Percentiles rank a stretch among this genome's conserved stretches.
phyloP scores from a whole-genome alignment of 2,329 filamentous ascomycete genomes.

The Aspergillus hortae region DNA sequence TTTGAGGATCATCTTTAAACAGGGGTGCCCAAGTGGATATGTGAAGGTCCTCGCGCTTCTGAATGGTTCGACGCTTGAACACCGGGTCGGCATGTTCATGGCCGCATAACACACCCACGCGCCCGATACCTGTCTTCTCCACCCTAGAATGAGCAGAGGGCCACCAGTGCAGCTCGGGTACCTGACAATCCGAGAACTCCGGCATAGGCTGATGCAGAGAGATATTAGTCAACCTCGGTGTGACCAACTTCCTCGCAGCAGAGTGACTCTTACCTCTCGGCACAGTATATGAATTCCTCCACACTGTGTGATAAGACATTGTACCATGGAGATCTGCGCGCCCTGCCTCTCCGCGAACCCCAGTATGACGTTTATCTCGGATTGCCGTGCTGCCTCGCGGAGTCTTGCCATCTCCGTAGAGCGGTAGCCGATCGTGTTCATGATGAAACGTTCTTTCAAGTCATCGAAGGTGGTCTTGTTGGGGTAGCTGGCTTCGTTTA shows the following conservation, averaged over 20 bases:
- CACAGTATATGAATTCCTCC: slow-evolving; percentile 41
- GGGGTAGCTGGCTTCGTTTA: slow-evolving; percentile 24
- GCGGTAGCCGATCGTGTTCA: slow-evolving; percentile 27
- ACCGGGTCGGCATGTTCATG: slow-evolving; percentile 53
- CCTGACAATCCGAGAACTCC: too few relatives aligned
- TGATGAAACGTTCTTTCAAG: slow-evolving; percentile 26
- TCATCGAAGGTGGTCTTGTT: slow-evolving; percentile 27
- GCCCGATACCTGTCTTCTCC: slow-evolving; percentile 34
- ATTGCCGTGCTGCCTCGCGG: slow-evolving; percentile 28
- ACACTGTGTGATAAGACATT: slow-evolving; percentile 42
- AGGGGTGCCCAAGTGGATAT: slow-evolving; percentile 48
- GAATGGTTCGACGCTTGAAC: slow-evolving; percentile 46
- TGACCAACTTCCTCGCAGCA: slow-evolving; percentile 45
- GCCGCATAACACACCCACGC: slow-evolving; percentile 46
- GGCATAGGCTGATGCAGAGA: too few relatives aligned
- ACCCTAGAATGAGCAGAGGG: slow-evolving; percentile 21
- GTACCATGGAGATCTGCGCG: slow-evolving; percentile 45
- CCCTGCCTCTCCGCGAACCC: slow-evolving; percentile 43
- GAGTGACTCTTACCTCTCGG: slow-evolving; percentile 50
- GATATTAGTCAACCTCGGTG: too few relatives aligned
- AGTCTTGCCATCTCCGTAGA: slow-evolving; percentile 39
- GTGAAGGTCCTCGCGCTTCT: slow-evolving; percentile 41
- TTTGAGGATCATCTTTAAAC: slow-evolving; percentile 7
- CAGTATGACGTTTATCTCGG: slow-evolving; percentile 42
- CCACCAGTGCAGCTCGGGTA: too few relatives aligned